Evolutionary conservation across 1,284 basidiomycete genomes (phyloP).

Genomic region (Ustilago trichophora): DNA sequence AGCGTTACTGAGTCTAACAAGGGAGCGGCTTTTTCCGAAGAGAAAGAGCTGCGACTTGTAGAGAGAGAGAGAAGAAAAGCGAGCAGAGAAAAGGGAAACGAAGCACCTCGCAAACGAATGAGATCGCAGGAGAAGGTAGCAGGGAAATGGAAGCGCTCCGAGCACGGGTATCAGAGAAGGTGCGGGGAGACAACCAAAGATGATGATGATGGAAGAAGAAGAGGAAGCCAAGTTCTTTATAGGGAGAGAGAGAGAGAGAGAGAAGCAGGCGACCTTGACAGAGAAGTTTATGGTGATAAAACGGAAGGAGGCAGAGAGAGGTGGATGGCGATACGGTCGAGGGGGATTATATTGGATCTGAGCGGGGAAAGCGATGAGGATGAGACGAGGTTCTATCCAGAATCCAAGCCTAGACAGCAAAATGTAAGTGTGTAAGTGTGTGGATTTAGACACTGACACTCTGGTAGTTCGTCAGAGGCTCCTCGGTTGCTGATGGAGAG

Average conservation of each 20-base stretch:
- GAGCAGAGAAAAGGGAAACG: neutral
- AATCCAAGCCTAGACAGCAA: no score
- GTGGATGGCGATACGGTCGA: neutral
- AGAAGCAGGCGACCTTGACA: neutral
- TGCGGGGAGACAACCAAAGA: conserved; percentile 2
- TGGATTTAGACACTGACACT: no score
- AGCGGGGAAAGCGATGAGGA: conserved; percentile 20
- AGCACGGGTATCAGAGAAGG: conserved; percentile 30
- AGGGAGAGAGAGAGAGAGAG: neutral
- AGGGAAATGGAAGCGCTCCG: conserved; percentile 4
- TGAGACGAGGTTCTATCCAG: neutral
- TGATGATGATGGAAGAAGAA: neutral
- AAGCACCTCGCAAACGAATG: neutral
- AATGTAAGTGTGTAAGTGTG: no score
- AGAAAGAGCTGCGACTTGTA: neutral
- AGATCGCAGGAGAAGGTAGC: neutral
- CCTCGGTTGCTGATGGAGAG: no score
- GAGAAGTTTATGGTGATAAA: neutral
- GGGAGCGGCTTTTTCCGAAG: neutral
- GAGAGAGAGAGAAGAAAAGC: neutral
- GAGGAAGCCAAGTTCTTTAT: neutral
- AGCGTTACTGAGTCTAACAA: no score
- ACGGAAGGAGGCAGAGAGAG: neutral
- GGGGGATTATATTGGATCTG: conserved; percentile 14
- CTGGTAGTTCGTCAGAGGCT: no score